These are phyloP conservation scores for Anthracocystis setariae DNA, from an alignment of 1,284 basidiomycete species.

Conservation along the genomic window DNA sequence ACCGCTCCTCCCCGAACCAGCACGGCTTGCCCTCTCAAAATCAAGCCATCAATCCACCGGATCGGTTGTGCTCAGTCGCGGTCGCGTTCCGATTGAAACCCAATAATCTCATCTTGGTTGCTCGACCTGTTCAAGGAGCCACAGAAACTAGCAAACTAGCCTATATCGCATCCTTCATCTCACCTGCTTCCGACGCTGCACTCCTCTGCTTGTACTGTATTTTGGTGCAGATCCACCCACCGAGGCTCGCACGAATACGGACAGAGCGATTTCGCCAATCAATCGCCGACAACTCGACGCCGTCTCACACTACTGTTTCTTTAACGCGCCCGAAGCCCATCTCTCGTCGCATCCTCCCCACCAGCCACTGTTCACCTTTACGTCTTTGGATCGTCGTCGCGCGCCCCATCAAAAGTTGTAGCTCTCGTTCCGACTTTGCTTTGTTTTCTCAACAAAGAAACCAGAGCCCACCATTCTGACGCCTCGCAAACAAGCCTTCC, in stretches of 20 bases:
- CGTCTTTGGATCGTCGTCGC: slow-evolving; percentile 6
- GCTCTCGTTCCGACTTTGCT: not conserved
- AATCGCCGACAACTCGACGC: no score
- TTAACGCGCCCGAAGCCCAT: not conserved
- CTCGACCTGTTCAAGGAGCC: not conserved
- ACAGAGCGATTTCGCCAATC: no score
- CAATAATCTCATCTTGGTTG: not conserved
- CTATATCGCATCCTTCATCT: no score
- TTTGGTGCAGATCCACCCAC: no score
- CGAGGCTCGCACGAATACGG: no score
- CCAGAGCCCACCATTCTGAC: no score
- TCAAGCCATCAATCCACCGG: not conserved
- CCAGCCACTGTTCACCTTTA: slow-evolving; percentile 13
- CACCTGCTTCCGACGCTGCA: no score
- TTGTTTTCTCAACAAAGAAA: not conserved
- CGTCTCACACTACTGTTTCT: no score
- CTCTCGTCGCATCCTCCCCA: not conserved
- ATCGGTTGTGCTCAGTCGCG: not conserved
- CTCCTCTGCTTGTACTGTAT: no score
- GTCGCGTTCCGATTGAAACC: no score
- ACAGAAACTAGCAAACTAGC: not conserved
- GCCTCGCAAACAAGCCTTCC: no score
- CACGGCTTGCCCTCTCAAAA: not conserved
- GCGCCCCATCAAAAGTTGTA: not conserved
- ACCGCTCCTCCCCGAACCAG: not conserved